Evolutionary conservation across 352 stramenopile genomes (phyloP), one percentile per base, ranked within the genome.

Genomic region (Globisporangium radiosum): DNA sequence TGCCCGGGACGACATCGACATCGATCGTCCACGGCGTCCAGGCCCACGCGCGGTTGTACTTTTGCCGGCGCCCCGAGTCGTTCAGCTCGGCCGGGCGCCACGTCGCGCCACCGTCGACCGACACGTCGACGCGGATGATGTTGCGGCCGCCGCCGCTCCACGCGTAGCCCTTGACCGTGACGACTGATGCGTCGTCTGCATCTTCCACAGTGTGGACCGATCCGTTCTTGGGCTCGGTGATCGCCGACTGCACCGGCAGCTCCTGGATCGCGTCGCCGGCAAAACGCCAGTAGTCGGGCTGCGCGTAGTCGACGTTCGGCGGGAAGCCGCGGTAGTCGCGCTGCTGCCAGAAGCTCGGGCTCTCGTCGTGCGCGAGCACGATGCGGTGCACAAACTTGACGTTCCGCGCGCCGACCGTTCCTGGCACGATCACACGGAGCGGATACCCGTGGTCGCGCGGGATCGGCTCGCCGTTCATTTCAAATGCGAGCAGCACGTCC

Each of bases 381-480:
- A 99, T 97, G 54, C 93, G 94, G 36, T 92, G 81, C 7, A 99
- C 62, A 78, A 97, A 99, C 70, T 99, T 99, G 47, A 99, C 95
- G 65, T 97, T 98, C 6, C 97, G 86, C 33, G 96, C 95, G 8
- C 92, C 97, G 10, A 98, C 90, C 37, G 81, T 93, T 3, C 97
- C 97, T 6, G 97, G 97, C 7, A 99, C 93, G 48, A 99, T 97
- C 19, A 97, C 76, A 17, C 97, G 90, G 33, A 99, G 59, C 11
- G 97, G 97, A 68, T 90, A 99, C 7, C 97, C 97, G 66, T 99
- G 97, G 71, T 99, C 97, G 2, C 92, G 80, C 9, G 91, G 89
- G 51, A 97, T 89, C 5, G 79, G 80, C 62, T 92, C 79, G 7
- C 81, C 97, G 68, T 99, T 99, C 96, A 99, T 99, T 82, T 98